These are phyloP conservation scores for Pichia manshurica DNA, from an alignment of 805 yeast species.

Conservation along the genomic window DNA sequence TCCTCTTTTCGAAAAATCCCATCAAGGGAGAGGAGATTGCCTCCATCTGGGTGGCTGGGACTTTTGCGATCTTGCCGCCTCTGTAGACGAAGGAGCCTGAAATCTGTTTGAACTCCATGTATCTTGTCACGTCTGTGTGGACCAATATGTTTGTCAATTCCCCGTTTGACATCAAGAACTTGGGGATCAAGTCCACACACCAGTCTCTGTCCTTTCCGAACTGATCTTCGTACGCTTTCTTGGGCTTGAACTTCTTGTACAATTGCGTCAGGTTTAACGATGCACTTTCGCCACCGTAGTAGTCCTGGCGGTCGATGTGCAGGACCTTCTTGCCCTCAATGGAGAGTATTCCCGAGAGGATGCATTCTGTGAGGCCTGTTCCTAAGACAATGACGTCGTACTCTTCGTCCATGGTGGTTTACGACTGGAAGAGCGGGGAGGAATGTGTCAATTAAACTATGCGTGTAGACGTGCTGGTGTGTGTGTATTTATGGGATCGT, in stretches of 20 bases:
- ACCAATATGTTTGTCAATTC: conserved; percentile 92
- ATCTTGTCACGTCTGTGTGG: conserved; percentile 93
- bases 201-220: conserved; percentile 94
- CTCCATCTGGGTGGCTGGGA: conserved; percentile 86
- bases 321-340: conserved; percentile 98
- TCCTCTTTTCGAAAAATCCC: conserved; percentile 94
- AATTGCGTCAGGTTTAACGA: conserved; percentile 68
- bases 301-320: conserved; percentile 94
- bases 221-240: conserved; percentile 59
- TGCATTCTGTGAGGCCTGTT: conserved; percentile 92
- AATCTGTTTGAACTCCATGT: conserved; percentile 93
- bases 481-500: too few relatives aligned
- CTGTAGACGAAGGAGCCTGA: conserved; percentile 94
- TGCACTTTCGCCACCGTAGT: conserved; percentile 92
- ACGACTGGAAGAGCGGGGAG: neutral
- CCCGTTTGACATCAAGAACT: conserved; percentile 95
- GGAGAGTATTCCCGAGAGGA: conserved; percentile 85
- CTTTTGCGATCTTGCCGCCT: conserved; percentile 86
- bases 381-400: conserved; percentile 97
- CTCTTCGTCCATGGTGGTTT: conserved; percentile 80
- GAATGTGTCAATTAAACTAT: neutral
- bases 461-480: neutral
- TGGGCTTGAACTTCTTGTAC: conserved; percentile 83
- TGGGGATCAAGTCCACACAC: conserved; percentile 96
- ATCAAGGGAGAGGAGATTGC: conserved; percentile 87